Evolutionary conservation across 805 yeast species (phyloP), one percentile per base, ranked within the genome.

Genomic region (Cyberlindnera euphorbiiphila): DNA sequence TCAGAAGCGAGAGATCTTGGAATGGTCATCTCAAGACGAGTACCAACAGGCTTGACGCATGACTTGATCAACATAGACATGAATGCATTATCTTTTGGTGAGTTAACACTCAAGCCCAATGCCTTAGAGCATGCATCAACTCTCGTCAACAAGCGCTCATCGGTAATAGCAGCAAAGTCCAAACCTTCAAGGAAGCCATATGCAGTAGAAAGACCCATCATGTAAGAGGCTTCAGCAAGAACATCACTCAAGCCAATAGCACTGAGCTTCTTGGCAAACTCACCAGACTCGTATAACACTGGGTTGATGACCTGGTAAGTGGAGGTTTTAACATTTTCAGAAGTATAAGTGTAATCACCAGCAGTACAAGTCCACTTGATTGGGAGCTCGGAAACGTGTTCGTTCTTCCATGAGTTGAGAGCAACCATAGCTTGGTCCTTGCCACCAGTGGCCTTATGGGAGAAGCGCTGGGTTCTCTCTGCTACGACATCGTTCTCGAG

Each of bases 131-230:
- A n/a, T n/a, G n/a, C n/a, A n/a, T n/a, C n/a, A n/a, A n/a, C n/a
- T n/a, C n/a, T n/a, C n/a, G n/a, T n/a, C n/a, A n/a, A n/a, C n/a
- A n/a, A n/a, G n/a, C n/a, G n/a, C n/a, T n/a, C n/a, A n/a, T n/a
- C n/a, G n/a, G n/a, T n/a, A n/a, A n/a, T n/a, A n/a, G n/a, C n/a
- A n/a, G n/a, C n/a, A n/a, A n/a, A n/a, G n/a, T n/a, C n/a, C n/a
- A n/a, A n/a, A n/a, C n/a, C n/a, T n/a, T n/a, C n/a, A n/a, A n/a
- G n/a, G n/a, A n/a, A n/a, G n/a, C 66, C 69, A 45, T 51, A 50
- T 35, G 67, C 73, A 38, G 58, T 50, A 71, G 69, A 68, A 9
- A 57, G 41, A 44, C 75, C 74, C 19, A 65, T 40, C 29, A 67
- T 45, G 56, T 67, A 68, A 35, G 71, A 66, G 47, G 62, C 45